phyloP scores from a whole-genome alignment of 345 rosid species.

The Boechera stricta region DNA sequence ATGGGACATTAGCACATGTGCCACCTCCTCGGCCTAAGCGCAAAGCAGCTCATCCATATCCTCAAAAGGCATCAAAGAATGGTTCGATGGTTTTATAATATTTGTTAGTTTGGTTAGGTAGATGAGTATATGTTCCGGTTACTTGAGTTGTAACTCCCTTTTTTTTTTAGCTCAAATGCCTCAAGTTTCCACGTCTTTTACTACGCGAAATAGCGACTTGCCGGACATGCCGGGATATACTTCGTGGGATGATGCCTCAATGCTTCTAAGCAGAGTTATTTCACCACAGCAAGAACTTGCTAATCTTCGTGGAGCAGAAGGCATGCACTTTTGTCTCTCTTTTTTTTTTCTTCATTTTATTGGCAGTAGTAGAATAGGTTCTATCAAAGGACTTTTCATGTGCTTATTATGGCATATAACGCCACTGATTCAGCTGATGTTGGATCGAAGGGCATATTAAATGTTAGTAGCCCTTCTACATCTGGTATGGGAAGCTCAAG shows the following conservation, averaged over 20 bases:
- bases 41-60: constrained; percentile 96
- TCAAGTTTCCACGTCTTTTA: constrained; percentile 65
- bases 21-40: constrained; percentile 99
- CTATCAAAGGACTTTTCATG: constrained; percentile 57
- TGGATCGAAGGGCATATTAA: constrained; percentile 74
- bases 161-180: constrained; percentile 56
- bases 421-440: constrained; percentile 94
- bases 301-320: constrained; percentile 60
- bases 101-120: constrained; percentile 13
- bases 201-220: constrained; percentile 50
- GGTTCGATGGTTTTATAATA: constrained; percentile 49
- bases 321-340: constrained; percentile 51
- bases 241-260: constrained; percentile 71
- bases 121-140: not conserved
- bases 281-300: constrained; percentile 58
- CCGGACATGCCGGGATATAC: constrained; percentile 60
- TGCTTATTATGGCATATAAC: constrained; percentile 68
- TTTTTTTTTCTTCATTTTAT: not conserved
- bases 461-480: constrained; percentile 55
- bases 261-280: constrained; percentile 55
- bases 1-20: constrained; percentile 86
- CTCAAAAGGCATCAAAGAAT: constrained; percentile 88
- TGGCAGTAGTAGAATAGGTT: constrained; percentile 41
- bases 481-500: constrained; percentile 59
- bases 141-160: constrained; percentile 20